A percentile compares a stretch with the other conserved stretches of the same genome.
These are phyloP conservation scores for Fusarium palustre DNA, from an alignment of 2,329 filamentous ascomycete genomes.

Conservation along the genomic window DNA sequence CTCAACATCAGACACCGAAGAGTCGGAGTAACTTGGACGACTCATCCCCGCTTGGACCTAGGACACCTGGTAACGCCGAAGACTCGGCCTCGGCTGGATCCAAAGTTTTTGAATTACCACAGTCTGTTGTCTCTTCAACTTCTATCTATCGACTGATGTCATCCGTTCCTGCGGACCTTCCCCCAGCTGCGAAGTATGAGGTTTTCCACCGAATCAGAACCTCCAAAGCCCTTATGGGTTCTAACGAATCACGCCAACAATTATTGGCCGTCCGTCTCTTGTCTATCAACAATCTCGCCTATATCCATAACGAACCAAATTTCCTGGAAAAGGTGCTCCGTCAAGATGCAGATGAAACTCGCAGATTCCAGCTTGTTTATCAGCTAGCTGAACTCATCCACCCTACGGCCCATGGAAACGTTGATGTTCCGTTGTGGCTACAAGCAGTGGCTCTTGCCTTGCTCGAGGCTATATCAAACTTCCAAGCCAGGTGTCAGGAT, in stretches of 20 bases:
- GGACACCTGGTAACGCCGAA: slow-evolving; percentile 55
- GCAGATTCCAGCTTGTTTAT: slow-evolving; percentile 88
- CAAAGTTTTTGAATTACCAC: slow-evolving; percentile 73
- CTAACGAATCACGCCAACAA: slow-evolving; percentile 75
- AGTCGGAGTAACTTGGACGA: slow-evolving; percentile 54
- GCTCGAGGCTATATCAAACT: slow-evolving; percentile 86
- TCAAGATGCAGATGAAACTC: slow-evolving; percentile 89
- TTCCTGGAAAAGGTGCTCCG: slow-evolving; percentile 89
- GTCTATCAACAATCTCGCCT: slow-evolving; percentile 90
- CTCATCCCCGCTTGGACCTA: slow-evolving; percentile 62
- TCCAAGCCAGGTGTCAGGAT: slow-evolving; percentile 80
- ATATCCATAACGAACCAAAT: slow-evolving; percentile 84
- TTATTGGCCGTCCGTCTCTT: slow-evolving; percentile 85
- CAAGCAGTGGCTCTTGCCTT: slow-evolving; percentile 86
- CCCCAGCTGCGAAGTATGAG: slow-evolving; percentile 81
- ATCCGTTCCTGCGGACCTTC: slow-evolving; percentile 71
- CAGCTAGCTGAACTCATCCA: slow-evolving; percentile 94
- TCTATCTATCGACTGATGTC: slow-evolving; percentile 69
- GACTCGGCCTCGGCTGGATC: slow-evolving; percentile 58
- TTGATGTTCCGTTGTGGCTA: slow-evolving; percentile 76
- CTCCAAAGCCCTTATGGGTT: slow-evolving; percentile 80
- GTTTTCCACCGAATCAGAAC: slow-evolving; percentile 84
- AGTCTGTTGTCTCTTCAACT: slow-evolving; percentile 63
- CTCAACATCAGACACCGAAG: slow-evolving; percentile 58
- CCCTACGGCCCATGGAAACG: slow-evolving; percentile 76